Conservation (phyloP, 441 rosid genomes). For the Mallotus japonicus region DNA sequence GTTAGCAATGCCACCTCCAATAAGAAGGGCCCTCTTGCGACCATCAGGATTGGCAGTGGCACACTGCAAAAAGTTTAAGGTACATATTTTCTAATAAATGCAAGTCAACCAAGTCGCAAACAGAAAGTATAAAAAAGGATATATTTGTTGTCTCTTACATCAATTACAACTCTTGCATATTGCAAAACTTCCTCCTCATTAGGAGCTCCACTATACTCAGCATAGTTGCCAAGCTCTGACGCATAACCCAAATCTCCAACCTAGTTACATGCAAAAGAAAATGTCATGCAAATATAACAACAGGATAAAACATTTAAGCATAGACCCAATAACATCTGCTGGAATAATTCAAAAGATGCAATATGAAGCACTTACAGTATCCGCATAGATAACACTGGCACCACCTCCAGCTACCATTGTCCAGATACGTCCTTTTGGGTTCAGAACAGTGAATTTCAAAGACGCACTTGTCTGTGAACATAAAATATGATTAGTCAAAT, state of each 20-base stretch:
- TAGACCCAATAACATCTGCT: background rate
- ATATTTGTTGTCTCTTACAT: conserved; percentile 45
- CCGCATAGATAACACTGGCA: conserved; percentile 95
- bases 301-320: background rate
- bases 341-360: conserved; percentile 8
- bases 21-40: conserved; percentile 75
- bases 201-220: conserved; percentile 98
- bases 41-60: conserved; percentile 89
- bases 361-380: conserved; percentile 53
- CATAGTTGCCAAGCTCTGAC: conserved; percentile 88
- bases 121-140: background rate
- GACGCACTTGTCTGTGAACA: conserved; percentile 79
- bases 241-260: conserved; percentile 98
- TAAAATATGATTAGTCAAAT: conserved; percentile 23
- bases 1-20: conserved; percentile 96
- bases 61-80: conserved; percentile 45
- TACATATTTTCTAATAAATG: conserved; percentile 9
- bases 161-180: conserved; percentile 89
- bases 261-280: conserved; percentile 35
- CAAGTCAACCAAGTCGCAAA: background rate
- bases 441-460: conserved; percentile 85
- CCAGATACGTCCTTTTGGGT: conserved; percentile 92
- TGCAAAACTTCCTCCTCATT: conserved; percentile 94
- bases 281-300: background rate
- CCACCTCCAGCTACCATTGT: conserved; percentile 99